Evolutionary conservation across 306 rosid species (phyloP).

Genomic region (Pyrus bretschneideri): DNA sequence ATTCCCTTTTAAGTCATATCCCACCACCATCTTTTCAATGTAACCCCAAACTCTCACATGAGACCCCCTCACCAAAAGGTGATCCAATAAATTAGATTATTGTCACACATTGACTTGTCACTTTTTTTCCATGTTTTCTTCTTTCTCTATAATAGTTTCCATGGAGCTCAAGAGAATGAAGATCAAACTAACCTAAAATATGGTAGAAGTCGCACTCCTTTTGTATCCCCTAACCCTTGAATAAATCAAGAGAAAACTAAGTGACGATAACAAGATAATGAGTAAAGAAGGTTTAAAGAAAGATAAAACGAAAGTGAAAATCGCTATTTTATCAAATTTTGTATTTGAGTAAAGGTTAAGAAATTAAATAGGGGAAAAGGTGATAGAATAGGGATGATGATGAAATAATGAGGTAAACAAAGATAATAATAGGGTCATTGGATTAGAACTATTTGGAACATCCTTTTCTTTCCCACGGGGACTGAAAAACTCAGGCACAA

Average conservation of each 20-base stretch:
- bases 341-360: background rate
- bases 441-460: conserved; percentile 24
- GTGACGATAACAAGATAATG: background rate
- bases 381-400: background rate
- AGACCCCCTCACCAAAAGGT: conserved; percentile 29
- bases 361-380: background rate
- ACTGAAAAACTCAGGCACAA: conserved; percentile 9
- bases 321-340: background rate
- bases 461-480: conserved; percentile 21
- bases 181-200: background rate
- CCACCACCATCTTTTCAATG: conserved; percentile 31
- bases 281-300: background rate
- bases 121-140: background rate
- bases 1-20: conserved; percentile 32
- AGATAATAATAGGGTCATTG: conserved; percentile 2
- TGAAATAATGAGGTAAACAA: conserved; percentile 1
- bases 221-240: background rate
- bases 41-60: conserved; percentile 31
- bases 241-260: too few relatives aligned
- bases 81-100: conserved; percentile 4
- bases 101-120: background rate
- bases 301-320: too few relatives aligned
- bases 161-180: background rate
- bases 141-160: background rate
- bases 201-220: too few relatives aligned